These are phyloP conservation scores for Aspergillus uvarum DNA, from an alignment of 2,329 filamentous ascomycete species.

Conservation along the genomic window DNA sequence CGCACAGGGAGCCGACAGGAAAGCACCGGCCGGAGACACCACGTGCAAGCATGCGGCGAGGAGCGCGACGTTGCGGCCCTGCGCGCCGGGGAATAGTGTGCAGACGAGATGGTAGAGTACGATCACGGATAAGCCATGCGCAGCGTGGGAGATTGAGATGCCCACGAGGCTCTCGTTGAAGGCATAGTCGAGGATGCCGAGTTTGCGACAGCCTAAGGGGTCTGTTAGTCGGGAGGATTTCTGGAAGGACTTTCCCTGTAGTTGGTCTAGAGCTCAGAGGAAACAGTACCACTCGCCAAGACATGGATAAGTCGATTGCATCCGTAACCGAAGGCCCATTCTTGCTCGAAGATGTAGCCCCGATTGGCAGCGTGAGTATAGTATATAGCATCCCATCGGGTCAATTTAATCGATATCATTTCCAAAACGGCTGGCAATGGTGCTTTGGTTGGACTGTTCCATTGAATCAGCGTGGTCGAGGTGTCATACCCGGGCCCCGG, in stretches of 20 bases:
- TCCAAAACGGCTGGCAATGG: not conserved
- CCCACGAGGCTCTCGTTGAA: not conserved
- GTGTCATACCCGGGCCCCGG: conserved; percentile 12
- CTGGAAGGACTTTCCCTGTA: too few species aligned
- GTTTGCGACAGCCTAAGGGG: not conserved
- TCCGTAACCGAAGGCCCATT: conserved; percentile 11
- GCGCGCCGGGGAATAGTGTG: conserved; percentile 1
- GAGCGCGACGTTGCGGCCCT: conserved; percentile 9
- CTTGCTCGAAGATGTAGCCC: conserved; percentile 12
- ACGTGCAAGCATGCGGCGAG: conserved; percentile 10
- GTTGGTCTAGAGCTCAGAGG: not conserved
- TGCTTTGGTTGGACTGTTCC: not conserved
- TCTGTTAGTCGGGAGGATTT: not conserved
- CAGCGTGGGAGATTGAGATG: conserved; percentile 5
- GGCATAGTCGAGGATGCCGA: not conserved
- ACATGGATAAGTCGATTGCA: not conserved
- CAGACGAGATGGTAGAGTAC: conserved; percentile 4
- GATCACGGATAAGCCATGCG: conserved; percentile 6
- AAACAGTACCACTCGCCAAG: not conserved
- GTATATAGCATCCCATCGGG: conserved; percentile 12
- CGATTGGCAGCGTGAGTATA: conserved; percentile 8
- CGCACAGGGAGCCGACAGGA: conserved; percentile 7
- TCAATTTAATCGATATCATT: conserved; percentile 2
- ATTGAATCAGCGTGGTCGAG: conserved; percentile 5
- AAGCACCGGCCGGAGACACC: conserved; percentile 10